phyloP scores from a whole-genome alignment of 169 alveolate species.

The Theileria equi region DNA sequence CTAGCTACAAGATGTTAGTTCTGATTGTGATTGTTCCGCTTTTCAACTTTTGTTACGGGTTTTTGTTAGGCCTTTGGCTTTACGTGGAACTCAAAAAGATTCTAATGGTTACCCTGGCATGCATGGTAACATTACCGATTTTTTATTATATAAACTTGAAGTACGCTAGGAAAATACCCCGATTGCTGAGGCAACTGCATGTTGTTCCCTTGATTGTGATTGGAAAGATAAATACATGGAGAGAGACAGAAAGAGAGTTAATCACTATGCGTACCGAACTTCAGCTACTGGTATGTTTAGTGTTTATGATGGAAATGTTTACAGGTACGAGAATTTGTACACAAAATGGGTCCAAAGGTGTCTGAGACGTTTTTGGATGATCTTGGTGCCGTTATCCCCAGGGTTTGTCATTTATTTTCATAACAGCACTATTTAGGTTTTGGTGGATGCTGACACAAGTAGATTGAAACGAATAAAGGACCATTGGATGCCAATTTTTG shows the following conservation, averaged over 20 bases:
- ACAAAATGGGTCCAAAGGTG: conserved; percentile 78
- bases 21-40: conserved; percentile 81
- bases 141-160: conserved; percentile 59
- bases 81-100: conserved; percentile 7
- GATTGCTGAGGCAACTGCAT: conserved; percentile 70
- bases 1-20: conserved; percentile 85
- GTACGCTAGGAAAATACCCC: conserved; percentile 71
- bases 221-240: conserved; percentile 81
- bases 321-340: conserved; percentile 71
- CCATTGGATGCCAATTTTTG: conserved; percentile 74
- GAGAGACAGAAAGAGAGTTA: conserved; percentile 83
- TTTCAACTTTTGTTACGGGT: conserved; percentile 79
- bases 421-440: conserved; percentile 36
- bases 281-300: conserved; percentile 69
- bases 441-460: conserved; percentile 73
- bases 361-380: conserved; percentile 76
- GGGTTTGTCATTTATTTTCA: conserved; percentile 42
- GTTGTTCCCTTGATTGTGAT: conserved; percentile 63
- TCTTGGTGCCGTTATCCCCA: conserved; percentile 73
- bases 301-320: neutral
- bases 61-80: conserved; percentile 70
- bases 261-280: conserved; percentile 80
- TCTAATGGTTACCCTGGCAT: neutral
- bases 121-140: conserved; percentile 29
- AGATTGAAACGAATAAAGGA: conserved; percentile 65